Evolutionary conservation across 805 yeast species (phyloP).

Genomic region (Metschnikowia reukaufii): DNA sequence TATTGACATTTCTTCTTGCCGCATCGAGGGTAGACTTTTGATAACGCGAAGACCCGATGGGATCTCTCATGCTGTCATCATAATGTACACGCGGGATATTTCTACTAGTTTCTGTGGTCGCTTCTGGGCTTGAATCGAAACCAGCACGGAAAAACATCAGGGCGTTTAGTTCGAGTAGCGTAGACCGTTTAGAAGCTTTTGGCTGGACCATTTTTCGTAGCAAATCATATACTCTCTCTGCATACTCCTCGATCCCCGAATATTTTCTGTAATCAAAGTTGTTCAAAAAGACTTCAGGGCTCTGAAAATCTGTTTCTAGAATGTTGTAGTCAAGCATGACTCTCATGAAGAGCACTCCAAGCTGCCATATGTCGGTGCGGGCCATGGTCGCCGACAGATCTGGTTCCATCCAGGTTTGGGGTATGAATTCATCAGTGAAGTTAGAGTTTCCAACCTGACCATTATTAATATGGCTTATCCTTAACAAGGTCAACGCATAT

Average conservation of each 20-base stretch:
- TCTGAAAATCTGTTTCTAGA: slow-evolving; percentile 57
- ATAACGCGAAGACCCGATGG: slow-evolving; percentile 16
- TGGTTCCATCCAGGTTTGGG: slow-evolving; percentile 73
- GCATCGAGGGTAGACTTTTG: slow-evolving; percentile 14
- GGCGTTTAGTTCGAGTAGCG: slow-evolving; percentile 83
- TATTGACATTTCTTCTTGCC: slow-evolving; percentile 12
- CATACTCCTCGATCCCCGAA: slow-evolving; percentile 63
- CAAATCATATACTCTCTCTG: slow-evolving; percentile 66
- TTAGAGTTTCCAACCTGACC: not conserved
- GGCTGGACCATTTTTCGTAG: slow-evolving; percentile 62
- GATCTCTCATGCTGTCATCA: slow-evolving; percentile 2
- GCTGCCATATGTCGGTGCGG: slow-evolving; percentile 93
- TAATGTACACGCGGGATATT: not conserved
- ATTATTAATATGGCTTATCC: slow-evolving; percentile 23
- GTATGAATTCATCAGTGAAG: slow-evolving; percentile 21
- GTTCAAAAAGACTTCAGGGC: slow-evolving; percentile 41
- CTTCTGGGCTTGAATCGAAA: slow-evolving; percentile 17
- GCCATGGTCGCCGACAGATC: slow-evolving; percentile 52
- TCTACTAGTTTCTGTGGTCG: not conserved
- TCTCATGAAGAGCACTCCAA: slow-evolving; percentile 68
- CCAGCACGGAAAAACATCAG: slow-evolving; percentile 78
- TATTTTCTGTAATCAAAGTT: slow-evolving; percentile 33
- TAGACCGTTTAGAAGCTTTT: slow-evolving; percentile 69
- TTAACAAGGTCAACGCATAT: slow-evolving; percentile 38
- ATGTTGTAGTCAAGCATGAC: slow-evolving; percentile 51